Evolutionary conservation across 176 grass and related monocot genomes (phyloP).

Genomic region (Raddia distichophylla): DNA sequence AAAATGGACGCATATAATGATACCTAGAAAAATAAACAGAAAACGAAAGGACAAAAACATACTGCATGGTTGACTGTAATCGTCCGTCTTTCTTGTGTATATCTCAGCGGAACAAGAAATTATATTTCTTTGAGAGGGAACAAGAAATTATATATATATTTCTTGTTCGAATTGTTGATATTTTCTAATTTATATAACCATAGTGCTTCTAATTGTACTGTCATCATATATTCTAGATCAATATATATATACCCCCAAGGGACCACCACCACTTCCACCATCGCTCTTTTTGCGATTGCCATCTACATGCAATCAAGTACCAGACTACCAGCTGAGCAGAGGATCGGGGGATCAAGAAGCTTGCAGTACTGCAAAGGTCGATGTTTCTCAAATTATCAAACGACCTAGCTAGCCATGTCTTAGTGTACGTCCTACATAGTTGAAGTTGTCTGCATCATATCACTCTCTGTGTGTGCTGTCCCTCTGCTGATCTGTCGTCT

Average conservation of each 20-base stretch:
- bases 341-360: neutral
- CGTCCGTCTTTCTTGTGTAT: neutral
- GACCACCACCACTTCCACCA: slow-evolving; percentile 36
- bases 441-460: slow-evolving; percentile 26
- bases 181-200: neutral
- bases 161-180: neutral
- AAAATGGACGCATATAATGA: neutral
- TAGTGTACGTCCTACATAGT: neutral
- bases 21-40: neutral
- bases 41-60: neutral
- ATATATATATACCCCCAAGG: slow-evolving; percentile 9
- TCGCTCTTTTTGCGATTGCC: neutral
- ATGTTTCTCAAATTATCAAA: neutral
- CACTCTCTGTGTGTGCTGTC: neutral
- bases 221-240: neutral
- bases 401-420: neutral
- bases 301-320: slow-evolving; percentile 34
- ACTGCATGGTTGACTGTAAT: neutral
- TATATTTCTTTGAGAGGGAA: neutral
- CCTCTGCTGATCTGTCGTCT: slow-evolving; percentile 5
- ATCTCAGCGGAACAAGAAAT: neutral
- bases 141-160: too few relatives aligned
- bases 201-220: slow-evolving; percentile 3
- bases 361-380: neutral
- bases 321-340: neutral